Base-by-base conservation (phyloP, 305 asterid genomes). In the Fraxinus baroniana region DNA sequence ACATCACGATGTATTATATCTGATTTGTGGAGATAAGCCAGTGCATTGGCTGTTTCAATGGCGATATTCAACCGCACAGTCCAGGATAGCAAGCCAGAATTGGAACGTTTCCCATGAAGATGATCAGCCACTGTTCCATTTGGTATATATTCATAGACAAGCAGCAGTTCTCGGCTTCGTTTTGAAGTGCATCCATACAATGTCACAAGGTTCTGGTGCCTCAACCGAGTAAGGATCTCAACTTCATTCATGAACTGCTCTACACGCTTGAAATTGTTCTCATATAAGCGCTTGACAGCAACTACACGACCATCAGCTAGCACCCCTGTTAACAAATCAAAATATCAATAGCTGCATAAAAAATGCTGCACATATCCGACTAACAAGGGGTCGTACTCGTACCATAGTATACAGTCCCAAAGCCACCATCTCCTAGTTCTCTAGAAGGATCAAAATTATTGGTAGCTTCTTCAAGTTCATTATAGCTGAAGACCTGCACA, bases 61-160 rank as follows among this genome's bases (percentile, higher is more conserved):
- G 98, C 98, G 0, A 95, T 91, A 30, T 91, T 93, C 86, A 95
- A 79, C 41, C 98, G 89, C 79, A 95, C 80, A 12, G 93, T 87
- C 98, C 98, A 93, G 7, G 98, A 90, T 20, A 93, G 93, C 85
- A 91, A 74, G 76, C 95, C 94, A 0, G 97, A 90, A 1, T 86
- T 87, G 74, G 98, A 86, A 2, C 89, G 92, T 18, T 88, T 91
- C 49, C 98, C 98, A 32, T 92, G 90, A 62, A 95, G 93, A 85
- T 93, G 98, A 86, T 94, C 98, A 1, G 98, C 97, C 32, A 95
- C 94, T 1, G 98, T 95, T 64, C 98, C 98, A 46, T 95, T 95
- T 0, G 98, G 89, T 55, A 94, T 81, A 33, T 87, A 94, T 64
- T 94, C 98, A 4, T 95, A 95, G 20, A 93, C 98, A 3, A 94